Evolutionary conservation across 169 alveolate genomes (phyloP).

Genomic region (Cyclospora cayetanensis): DNA sequence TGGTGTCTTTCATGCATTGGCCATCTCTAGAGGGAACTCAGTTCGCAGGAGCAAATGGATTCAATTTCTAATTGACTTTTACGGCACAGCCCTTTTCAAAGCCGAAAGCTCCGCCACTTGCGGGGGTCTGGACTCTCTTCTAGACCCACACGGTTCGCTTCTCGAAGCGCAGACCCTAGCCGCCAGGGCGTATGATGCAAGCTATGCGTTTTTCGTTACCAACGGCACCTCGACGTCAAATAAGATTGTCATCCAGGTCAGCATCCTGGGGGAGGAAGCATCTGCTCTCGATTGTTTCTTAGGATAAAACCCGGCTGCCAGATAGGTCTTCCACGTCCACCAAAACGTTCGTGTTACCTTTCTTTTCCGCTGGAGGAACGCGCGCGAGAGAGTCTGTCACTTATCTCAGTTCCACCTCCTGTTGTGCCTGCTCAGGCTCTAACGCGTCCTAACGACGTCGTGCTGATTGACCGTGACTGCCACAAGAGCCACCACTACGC

Average conservation of each 20-base stretch:
- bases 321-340: no score
- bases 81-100: constrained; percentile 79
- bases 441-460: constrained; percentile 79
- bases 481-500: constrained; percentile 82
- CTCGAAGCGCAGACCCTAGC: constrained; percentile 81
- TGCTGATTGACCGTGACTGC: constrained; percentile 80
- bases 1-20: constrained; percentile 82
- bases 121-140: constrained; percentile 80
- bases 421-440: constrained; percentile 76
- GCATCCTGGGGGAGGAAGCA: neutral
- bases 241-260: constrained; percentile 72
- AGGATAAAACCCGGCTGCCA: no score
- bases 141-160: constrained; percentile 82
- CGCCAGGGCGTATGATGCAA: constrained; percentile 78
- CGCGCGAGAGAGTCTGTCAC: no score
- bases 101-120: constrained; percentile 82
- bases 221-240: constrained; percentile 82
- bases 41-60: constrained; percentile 79
- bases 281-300: no score
- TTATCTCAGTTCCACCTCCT: no score
- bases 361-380: no score
- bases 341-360: no score
- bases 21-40: constrained; percentile 79
- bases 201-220: constrained; percentile 79
- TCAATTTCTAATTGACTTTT: constrained; percentile 76